A percentile compares a stretch with the other conserved stretches of the same genome.
These are phyloP conservation scores for Polytrichum formosum DNA, from an alignment of 225 moss, liverwort and hornwort genomes.

Conservation along the genomic window DNA sequence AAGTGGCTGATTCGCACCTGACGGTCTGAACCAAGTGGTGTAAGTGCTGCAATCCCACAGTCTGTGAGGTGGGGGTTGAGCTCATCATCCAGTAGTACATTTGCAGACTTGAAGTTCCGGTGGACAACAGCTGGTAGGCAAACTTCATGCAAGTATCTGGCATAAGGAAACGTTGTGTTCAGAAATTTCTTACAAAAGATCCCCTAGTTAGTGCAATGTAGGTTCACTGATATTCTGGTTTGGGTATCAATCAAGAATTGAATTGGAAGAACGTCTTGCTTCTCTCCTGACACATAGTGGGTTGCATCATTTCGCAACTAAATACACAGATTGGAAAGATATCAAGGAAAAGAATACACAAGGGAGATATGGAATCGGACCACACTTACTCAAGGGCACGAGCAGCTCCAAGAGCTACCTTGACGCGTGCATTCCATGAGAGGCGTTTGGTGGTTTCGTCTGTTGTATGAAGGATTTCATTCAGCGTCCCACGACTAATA, in stretches of 20 bases:
- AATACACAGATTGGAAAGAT: no score
- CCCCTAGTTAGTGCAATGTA: no score
- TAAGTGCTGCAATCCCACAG: conserved; percentile 72
- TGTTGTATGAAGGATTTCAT: conserved; percentile 53
- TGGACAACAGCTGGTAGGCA: conserved; percentile 68
- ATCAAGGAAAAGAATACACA: no score
- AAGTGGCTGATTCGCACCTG: conserved; percentile 42
- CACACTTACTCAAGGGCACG: conserved; percentile 72
- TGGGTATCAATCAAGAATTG: no score
- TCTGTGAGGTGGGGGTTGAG: conserved; percentile 64
- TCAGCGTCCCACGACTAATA: conserved; percentile 57
- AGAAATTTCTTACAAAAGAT: no score
- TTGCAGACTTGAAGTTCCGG: conserved; percentile 80
- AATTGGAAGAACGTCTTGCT: no score
- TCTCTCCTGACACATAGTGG: background rate
- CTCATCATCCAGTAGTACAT: conserved; percentile 71
- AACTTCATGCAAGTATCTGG: conserved; percentile 80
- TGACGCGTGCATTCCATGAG: conserved; percentile 71
- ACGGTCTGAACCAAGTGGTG: conserved; percentile 65
- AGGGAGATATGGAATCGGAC: background rate
- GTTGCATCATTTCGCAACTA: background rate
- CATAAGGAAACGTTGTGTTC: background rate
- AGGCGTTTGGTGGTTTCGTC: conserved; percentile 54
- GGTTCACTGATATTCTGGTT: no score
- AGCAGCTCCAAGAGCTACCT: conserved; percentile 71